Percentiles rank a stretch among this genome's conserved stretches.
Conservation (phyloP, 2,329 filamentous ascomycete genomes). For the Nothophoma quercina region DNA sequence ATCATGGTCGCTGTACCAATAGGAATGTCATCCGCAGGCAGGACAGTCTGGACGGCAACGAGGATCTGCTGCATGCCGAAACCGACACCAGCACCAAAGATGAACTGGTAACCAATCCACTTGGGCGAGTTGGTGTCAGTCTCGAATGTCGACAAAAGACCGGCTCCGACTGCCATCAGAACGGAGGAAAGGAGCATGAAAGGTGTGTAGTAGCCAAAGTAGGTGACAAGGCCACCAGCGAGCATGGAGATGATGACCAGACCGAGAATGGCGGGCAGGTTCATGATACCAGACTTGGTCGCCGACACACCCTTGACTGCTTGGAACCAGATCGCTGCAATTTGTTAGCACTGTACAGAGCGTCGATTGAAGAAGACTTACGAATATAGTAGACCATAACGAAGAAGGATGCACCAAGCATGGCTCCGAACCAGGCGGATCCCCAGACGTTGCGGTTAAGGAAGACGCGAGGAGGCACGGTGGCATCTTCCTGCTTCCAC, state of each 20-base stretch:
- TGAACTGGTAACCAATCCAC: constrained; percentile 52
- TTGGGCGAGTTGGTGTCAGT: constrained; percentile 46
- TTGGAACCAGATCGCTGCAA: constrained; percentile 57
- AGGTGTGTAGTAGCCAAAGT: constrained; percentile 59
- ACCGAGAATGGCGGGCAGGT: constrained; percentile 56
- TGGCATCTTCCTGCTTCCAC: constrained; percentile 55
- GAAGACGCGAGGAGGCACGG: constrained; percentile 57
- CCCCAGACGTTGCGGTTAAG: constrained; percentile 56
- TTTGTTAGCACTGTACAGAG: constrained; percentile 17
- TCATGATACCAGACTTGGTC: constrained; percentile 58
- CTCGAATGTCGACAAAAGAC: constrained; percentile 55
- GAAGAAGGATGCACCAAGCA: constrained; percentile 55
- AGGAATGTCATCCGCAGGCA: constrained; percentile 54
- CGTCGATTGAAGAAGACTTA: constrained; percentile 11
- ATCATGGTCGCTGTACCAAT: constrained; percentile 58
- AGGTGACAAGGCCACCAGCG: constrained; percentile 50
- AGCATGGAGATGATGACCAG: constrained; percentile 55
- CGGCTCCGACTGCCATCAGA: constrained; percentile 56
- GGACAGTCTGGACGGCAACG: constrained; percentile 55
- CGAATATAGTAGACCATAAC: constrained; percentile 55
- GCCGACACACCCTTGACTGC: constrained; percentile 57
- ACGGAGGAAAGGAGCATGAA: constrained; percentile 55
- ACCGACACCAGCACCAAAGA: constrained; percentile 54
- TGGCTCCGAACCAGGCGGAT: constrained; percentile 50
- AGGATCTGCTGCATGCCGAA: constrained; percentile 59